These are phyloP conservation scores for Phytophthora agathidicida DNA, from an alignment of 352 stramenopile species.

Conservation along the genomic window DNA sequence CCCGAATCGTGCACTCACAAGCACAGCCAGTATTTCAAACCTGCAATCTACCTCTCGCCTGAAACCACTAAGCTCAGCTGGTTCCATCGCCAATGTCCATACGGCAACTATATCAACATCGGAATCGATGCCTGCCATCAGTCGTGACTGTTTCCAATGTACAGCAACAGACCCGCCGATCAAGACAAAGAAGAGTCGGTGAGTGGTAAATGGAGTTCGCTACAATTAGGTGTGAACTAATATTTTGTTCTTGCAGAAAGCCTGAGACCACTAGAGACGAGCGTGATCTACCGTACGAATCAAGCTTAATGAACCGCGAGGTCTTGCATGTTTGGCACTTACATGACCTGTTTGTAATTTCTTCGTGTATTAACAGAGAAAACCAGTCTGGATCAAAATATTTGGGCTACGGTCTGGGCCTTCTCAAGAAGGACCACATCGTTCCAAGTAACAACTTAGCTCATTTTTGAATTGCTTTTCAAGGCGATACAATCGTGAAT, in stretches of 20 bases:
- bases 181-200: constrained; percentile 25
- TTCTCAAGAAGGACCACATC: constrained; percentile 82
- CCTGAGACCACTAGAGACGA: constrained; percentile 24
- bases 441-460: constrained; percentile 42
- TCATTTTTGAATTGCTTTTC: constrained; percentile 1
- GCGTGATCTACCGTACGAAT: constrained; percentile 23
- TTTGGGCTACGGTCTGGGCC: constrained; percentile 69
- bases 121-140: constrained; percentile 18
- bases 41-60: constrained; percentile 21
- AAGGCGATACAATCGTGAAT: constrained; percentile 10
- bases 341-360: constrained; percentile 5
- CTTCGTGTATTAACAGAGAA: constrained; percentile 37
- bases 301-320: neutral
- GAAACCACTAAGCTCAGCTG: constrained; percentile 29
- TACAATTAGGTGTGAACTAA: neutral
- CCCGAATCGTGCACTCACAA: constrained; percentile 55
- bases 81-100: constrained; percentile 10
- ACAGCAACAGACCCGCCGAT: constrained; percentile 13
- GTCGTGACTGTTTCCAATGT: constrained; percentile 74
- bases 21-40: constrained; percentile 47
- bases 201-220: neutral
- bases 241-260: constrained; percentile 12
- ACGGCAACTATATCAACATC: neutral
- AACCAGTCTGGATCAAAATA: constrained; percentile 69
- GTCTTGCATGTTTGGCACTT: neutral